Base-by-base conservation (phyloP, 768 basidiomycete species). In the Baorangia bicolor region DNA sequence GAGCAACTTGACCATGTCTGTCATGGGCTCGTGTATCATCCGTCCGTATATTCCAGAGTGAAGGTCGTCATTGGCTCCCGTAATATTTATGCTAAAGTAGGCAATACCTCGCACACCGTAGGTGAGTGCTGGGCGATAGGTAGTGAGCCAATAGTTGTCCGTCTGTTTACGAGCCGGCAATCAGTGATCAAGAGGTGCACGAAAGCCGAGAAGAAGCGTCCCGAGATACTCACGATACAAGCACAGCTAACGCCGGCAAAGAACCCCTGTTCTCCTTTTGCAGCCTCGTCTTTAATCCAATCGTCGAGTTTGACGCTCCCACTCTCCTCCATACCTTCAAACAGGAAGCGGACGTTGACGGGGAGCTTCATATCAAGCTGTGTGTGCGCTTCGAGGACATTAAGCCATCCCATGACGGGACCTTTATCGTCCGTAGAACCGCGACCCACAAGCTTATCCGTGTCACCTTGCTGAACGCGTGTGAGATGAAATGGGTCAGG, bases 211-310 rank as follows among this genome's bases (percentile, higher is more conserved):
- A 21, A 20, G 38, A 43, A n/a, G 18, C n/a, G 25, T 25, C 25
- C 10, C 8, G 25, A 20, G 38, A 45, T 11, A 74, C 82, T 59
- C 64, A 89, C 88, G 62, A 96, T 95, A 77, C 94, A 96, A 51
- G 90, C 87, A 61, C 86, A 90, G 67, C 93, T 89, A 14, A 92
- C 86, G 4, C 86, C 90, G 30, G 85, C 77, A 69, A 96, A 93
- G 78, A 84, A 94, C 16, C 83, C 40, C 25, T 41, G 40, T 16
- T 41, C 21, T 41, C 40, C 40, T 25, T 41, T 41, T 25, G 23
- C 40, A 2, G 23, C 40, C 77, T 95, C 92, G 35, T 76, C 74
- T 49, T 78, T 70, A 52, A 96, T 90, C 51, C 94, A 82, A 25
- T 41, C 40, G 14, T 41, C 35, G 25, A 43, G 42, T 27, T 18